A percentile compares a stretch with the other conserved stretches of the same genome.
These are phyloP conservation scores for Flaveria trinervia DNA, from an alignment of 129 eudicot species.

Conservation along the genomic window DNA sequence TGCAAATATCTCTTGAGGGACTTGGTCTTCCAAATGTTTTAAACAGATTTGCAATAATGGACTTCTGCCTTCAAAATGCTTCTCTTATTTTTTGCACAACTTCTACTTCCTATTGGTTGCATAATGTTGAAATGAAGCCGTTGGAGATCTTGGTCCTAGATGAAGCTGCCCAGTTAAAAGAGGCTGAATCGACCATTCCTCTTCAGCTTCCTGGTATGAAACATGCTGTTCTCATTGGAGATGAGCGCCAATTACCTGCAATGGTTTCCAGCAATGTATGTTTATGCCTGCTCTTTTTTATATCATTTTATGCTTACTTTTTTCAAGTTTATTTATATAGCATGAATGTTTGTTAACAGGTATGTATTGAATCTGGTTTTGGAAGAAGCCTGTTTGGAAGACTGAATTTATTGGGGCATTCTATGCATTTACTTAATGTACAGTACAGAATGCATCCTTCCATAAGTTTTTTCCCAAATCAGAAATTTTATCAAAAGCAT, in stretches of 20 bases:
- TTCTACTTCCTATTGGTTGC: slow-evolving; percentile 58
- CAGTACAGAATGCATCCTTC: slow-evolving; percentile 64
- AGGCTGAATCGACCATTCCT: slow-evolving; percentile 52
- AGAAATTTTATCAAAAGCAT: slow-evolving; percentile 39
- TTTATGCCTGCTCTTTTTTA: neutral
- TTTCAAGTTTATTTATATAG: neutral
- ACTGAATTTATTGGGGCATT: slow-evolving; percentile 44
- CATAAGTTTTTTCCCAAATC: slow-evolving; percentile 50
- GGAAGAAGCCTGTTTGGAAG: slow-evolving; percentile 57
- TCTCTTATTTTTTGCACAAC: slow-evolving; percentile 64
- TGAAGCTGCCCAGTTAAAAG: slow-evolving; percentile 60
- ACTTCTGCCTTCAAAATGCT: slow-evolving; percentile 57
- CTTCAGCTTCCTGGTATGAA: slow-evolving; percentile 46
- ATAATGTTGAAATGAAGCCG: slow-evolving; percentile 33
- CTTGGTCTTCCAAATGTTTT: slow-evolving; percentile 43
- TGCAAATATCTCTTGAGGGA: slow-evolving; percentile 41
- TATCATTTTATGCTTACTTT: neutral
- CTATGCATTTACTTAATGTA: slow-evolving; percentile 45
- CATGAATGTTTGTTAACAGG: slow-evolving; percentile 22
- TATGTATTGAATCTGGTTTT: slow-evolving; percentile 42
- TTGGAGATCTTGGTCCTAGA: slow-evolving; percentile 43
- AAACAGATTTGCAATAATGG: slow-evolving; percentile 22
- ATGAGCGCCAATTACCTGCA: slow-evolving; percentile 59
- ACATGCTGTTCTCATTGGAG: slow-evolving; percentile 56
- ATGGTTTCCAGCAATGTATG: slow-evolving; percentile 52